These are phyloP conservation scores for Decorospora gaudefroyi DNA, from an alignment of 2,329 filamentous ascomycete genomes.

Conservation along the genomic window DNA sequence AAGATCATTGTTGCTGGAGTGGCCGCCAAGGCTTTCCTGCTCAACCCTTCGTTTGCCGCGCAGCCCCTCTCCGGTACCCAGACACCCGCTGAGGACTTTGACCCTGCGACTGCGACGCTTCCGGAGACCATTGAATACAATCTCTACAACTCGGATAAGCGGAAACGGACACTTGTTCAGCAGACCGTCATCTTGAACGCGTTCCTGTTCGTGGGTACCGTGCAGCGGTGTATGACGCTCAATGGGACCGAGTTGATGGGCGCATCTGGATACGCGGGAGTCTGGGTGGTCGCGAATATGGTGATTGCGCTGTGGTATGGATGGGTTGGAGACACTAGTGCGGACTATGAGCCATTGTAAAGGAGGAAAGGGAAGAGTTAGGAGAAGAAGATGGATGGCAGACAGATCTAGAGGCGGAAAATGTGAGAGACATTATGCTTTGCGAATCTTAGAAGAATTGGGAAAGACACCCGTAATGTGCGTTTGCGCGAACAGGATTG, in stretches of 20 bases:
- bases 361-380: too few relatives aligned
- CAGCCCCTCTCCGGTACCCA: constrained; percentile 55
- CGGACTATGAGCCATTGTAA: constrained; percentile 30
- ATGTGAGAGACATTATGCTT: neutral
- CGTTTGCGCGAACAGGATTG: too few relatives aligned
- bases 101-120: constrained; percentile 68
- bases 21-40: constrained; percentile 76
- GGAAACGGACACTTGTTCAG: constrained; percentile 64
- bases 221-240: constrained; percentile 70
- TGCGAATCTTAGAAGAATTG: too few relatives aligned
- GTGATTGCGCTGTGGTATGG: constrained; percentile 62
- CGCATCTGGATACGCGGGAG: constrained; percentile 70
- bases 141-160: constrained; percentile 70
- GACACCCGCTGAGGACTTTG: constrained; percentile 61
- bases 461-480: too few relatives aligned
- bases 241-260: constrained; percentile 71
- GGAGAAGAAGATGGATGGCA: neutral
- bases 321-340: constrained; percentile 54
- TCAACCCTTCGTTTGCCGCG: constrained; percentile 67
- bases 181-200: constrained; percentile 57
- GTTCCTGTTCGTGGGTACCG: constrained; percentile 58
- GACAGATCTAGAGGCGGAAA: neutral
- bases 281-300: constrained; percentile 72
- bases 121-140: constrained; percentile 73
- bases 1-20: constrained; percentile 70